A percentile compares a stretch with the other conserved stretches of the same genome.
Evolutionary conservation across 2,329 filamentous ascomycete genomes (phyloP).

Genomic region (Aspergillus ochraceus): DNA sequence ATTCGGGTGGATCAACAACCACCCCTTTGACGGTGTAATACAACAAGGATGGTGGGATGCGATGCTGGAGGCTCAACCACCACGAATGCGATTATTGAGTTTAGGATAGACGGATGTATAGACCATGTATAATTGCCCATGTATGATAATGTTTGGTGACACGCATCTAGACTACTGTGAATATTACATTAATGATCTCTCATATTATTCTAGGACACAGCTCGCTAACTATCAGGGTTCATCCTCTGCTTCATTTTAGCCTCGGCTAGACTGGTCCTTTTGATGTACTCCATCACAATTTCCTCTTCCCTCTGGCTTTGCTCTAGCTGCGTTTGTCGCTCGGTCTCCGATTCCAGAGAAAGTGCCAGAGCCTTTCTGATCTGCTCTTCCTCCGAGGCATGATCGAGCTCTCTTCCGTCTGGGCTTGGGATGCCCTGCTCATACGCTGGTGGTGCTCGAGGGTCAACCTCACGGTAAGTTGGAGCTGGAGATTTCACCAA

Average conservation of each 20-base stretch:
- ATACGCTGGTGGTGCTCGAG: background rate
- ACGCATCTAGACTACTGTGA: background rate
- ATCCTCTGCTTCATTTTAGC: background rate
- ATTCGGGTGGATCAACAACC: background rate
- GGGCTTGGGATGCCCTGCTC: background rate
- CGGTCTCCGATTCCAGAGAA: background rate
- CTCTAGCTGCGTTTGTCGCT: background rate
- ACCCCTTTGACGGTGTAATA: background rate
- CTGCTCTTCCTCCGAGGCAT: background rate
- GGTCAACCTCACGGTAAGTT: background rate
- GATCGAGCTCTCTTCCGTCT: background rate
- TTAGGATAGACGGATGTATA: background rate
- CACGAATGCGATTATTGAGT: background rate
- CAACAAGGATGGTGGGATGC: background rate
- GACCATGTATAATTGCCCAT: background rate
- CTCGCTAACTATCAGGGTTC: background rate
- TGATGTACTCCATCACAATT: background rate
- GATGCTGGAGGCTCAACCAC: background rate
- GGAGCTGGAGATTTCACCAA: too few species aligned
- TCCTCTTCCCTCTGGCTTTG: background rate
- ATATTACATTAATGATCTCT: background rate
- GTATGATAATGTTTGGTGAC: background rate
- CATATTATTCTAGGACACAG: background rate
- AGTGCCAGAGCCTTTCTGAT: background rate
- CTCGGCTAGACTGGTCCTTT: background rate